Percentiles rank a stretch among this genome's conserved stretches.
phyloP scores from a whole-genome alignment of 75 land plant genomes.

The Selaginella moellendorffii region DNA sequence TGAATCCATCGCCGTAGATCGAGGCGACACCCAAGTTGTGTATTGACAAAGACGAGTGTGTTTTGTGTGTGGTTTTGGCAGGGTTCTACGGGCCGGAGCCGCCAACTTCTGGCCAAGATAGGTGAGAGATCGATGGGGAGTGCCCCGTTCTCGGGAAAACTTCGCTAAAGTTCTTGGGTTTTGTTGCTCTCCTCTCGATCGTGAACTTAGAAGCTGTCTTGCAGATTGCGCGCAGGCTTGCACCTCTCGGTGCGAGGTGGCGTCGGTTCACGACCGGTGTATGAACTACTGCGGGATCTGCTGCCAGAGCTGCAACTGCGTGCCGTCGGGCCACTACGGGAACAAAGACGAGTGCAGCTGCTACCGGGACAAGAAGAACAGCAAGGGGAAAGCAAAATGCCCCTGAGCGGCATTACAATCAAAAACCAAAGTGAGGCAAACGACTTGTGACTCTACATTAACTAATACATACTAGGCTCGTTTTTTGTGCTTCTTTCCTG shows the following conservation, averaged over 20 bases:
- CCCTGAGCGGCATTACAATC: neutral
- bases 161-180: neutral
- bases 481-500: neutral
- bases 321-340: neutral
- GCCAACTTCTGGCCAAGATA: neutral
- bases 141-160: neutral
- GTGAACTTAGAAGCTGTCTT: neutral
- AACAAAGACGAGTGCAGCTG: neutral
- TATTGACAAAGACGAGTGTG: neutral
- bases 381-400: neutral
- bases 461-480: neutral
- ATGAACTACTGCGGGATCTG: neutral
- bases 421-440: neutral
- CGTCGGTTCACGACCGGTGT: neutral
- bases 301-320: neutral
- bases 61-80: neutral
- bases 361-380: neutral
- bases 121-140: neutral
- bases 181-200: neutral
- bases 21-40: neutral
- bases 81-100: neutral
- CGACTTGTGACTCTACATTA: neutral
- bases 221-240: neutral
- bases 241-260: neutral
- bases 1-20: neutral